Evolutionary conservation across 805 yeast genomes (phyloP), one percentile per base, ranked within the genome.

Genomic region (Schwanniomyces polymorphus): DNA sequence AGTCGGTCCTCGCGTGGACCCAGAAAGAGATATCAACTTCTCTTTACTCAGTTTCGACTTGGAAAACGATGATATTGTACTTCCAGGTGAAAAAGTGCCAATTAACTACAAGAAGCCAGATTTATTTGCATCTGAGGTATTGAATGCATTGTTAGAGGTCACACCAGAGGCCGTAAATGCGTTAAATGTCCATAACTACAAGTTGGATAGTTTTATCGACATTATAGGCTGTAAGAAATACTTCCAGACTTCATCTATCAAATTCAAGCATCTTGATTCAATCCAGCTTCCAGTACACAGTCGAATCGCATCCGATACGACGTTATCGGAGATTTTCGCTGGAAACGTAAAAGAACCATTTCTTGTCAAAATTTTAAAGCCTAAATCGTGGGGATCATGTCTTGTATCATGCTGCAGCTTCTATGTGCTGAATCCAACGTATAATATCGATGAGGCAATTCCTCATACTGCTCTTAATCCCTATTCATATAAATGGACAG

Each of bases 221-320:
- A 63, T 73, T 16, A 56, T 68, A 8, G 78, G 78, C n/a, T 56
- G 72, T 46, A 67, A 63, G 49, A 63, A 64, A 47, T 63, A 57
- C 55, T 66, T 73, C 40, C 75, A 71, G 43, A 55, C 58, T n/a
- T 50, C 55, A 31, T 38, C 61, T 3, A 56, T 67, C 17, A 59
- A 61, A 41, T 60, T 66, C 51, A 50, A 57, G 25, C 57, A 55
- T 39, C 55, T 72, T 7, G 72, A 69, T 46, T 56, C 55, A 25
- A 52, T 65, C 18, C 55, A 58, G 10, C 58, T 70, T 25, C 75
- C 74, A 4, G 62, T 62, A 11, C 53, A 56, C 11, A 48, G 50
- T 3, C 52, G 52, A 27, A 41, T 59, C n/a, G 47, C 47, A 5
- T 37, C 43, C 7, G 37, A 46, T 21, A 41, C 52, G 1, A 47